A percentile compares a stretch with the other conserved stretches of the same genome.
Evolutionary conservation across 352 stramenopile genomes (phyloP).

Genomic region (Phytophthora nicotianae): DNA sequence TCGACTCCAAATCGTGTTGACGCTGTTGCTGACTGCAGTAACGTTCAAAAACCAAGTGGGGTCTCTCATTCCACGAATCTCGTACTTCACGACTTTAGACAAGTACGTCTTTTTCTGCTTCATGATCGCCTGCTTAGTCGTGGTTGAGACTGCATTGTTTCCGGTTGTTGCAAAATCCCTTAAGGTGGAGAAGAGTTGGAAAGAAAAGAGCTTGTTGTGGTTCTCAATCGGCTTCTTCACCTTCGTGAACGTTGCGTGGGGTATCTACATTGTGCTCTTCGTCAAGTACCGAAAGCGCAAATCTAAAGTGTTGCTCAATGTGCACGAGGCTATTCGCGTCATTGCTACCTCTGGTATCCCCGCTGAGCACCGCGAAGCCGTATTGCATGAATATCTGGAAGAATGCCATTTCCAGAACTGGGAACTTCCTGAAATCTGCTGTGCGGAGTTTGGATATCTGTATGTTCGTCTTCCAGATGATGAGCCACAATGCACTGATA

Average conservation of each 20-base stretch:
- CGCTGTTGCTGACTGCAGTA: not conserved
- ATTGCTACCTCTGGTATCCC: not conserved
- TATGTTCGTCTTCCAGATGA: not conserved
- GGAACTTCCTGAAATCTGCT: not conserved
- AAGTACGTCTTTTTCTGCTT: not conserved
- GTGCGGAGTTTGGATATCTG: not conserved
- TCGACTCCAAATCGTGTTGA: not conserved
- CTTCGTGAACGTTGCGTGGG: not conserved
- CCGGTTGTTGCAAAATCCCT: not conserved
- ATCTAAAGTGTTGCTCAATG: not conserved
- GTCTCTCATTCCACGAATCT: not conserved
- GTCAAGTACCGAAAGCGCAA: not conserved
- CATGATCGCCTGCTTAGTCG: not conserved
- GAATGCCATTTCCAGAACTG: not conserved
- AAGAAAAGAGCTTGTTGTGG: not conserved
- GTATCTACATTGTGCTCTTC: not conserved
- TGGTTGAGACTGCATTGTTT: not conserved
- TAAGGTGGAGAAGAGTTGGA: not conserved
- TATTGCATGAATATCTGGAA: not conserved
- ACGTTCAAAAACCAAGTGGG: not conserved
- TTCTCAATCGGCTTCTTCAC: not conserved
- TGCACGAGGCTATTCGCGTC: not conserved
- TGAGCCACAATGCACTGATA: not conserved
- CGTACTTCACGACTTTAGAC: not conserved
- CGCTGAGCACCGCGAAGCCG: not conserved